Percentiles rank a stretch among this genome's conserved stretches.
Conservation (phyloP, 106 monocot species). For the Dendrobium huoshanense region DNA sequence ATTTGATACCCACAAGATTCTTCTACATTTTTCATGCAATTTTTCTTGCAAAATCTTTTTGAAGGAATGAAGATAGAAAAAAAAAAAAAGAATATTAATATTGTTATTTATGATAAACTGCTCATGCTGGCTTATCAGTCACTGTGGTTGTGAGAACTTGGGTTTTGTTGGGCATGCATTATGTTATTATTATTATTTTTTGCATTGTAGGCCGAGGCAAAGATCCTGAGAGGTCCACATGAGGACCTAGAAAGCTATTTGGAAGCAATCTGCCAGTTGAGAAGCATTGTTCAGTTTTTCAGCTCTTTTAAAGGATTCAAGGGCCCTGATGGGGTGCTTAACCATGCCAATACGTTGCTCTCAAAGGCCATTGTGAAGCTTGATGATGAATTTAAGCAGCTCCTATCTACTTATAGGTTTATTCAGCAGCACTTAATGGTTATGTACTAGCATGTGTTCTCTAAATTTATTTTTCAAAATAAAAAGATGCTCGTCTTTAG, state of each 20-base stretch:
- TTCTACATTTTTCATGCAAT: not conserved
- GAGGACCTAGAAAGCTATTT: conserved; percentile 79
- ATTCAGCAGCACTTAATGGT: not conserved
- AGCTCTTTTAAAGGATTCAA: conserved; percentile 54
- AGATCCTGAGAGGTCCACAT: conserved; percentile 65
- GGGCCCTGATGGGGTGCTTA: conserved; percentile 61
- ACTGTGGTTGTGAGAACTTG: not conserved
- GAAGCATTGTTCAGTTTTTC: conserved; percentile 46
- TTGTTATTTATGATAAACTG: not conserved
- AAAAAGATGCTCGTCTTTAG: not conserved
- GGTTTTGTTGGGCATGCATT: not conserved
- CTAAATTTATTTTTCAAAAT: not conserved
- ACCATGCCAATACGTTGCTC: conserved; percentile 51
- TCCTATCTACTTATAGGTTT: conserved; percentile 55
- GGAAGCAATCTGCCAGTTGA: conserved; percentile 62
- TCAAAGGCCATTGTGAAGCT: conserved; percentile 59
- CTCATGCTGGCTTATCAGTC: not conserved
- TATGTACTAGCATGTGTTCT: not conserved
- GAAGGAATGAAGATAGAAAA: not conserved
- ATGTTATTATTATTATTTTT: not conserved
- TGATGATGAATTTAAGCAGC: conserved; percentile 73
- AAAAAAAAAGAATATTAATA: not conserved
- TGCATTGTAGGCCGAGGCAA: conserved; percentile 60
- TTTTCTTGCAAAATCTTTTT: not conserved
- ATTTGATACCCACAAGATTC: not conserved